Percentiles rank a stretch among this genome's conserved stretches.
These are phyloP conservation scores for Trichomonas tenax DNA, from an alignment of 208 protist species.

Conservation along the genomic window DNA sequence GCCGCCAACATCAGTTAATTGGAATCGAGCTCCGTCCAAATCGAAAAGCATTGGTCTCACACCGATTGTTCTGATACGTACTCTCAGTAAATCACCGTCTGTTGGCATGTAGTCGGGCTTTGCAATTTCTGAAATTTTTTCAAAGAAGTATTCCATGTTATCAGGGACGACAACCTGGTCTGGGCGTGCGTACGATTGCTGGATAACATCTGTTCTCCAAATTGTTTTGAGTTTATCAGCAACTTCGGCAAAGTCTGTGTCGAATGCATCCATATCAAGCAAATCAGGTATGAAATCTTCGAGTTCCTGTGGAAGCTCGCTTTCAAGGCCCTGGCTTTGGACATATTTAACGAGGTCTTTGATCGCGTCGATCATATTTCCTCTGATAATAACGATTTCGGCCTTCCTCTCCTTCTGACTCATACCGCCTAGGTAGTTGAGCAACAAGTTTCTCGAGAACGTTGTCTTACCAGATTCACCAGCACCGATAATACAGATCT, in stretches of 20 bases:
- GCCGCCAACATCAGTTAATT: conserved; percentile 35
- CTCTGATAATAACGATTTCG: not conserved
- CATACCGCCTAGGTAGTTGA: not conserved
- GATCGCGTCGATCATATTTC: not conserved
- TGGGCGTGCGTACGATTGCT: not conserved
- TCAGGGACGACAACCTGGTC: not conserved
- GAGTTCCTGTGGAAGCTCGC: not conserved
- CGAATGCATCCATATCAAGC: not conserved
- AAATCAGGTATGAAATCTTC: not conserved
- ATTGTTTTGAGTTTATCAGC: not conserved
- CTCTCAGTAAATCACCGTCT: conserved; percentile 23
- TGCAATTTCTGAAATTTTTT: not conserved
- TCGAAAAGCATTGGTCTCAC: not conserved
- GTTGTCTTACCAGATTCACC: not conserved
- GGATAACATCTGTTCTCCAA: not conserved
- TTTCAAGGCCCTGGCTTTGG: not conserved
- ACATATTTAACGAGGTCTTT: not conserved
- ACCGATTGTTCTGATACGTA: not conserved
- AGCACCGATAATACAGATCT: not conserved
- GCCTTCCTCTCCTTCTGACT: not conserved
- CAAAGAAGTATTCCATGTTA: conserved; percentile 18
- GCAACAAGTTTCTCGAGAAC: not conserved
- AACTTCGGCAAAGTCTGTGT: not conserved
- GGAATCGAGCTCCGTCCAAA: not conserved
- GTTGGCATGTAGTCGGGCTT: not conserved